Conservation (phyloP, 2,329 filamentous ascomycete species). For the Orbilia javanica region DNA sequence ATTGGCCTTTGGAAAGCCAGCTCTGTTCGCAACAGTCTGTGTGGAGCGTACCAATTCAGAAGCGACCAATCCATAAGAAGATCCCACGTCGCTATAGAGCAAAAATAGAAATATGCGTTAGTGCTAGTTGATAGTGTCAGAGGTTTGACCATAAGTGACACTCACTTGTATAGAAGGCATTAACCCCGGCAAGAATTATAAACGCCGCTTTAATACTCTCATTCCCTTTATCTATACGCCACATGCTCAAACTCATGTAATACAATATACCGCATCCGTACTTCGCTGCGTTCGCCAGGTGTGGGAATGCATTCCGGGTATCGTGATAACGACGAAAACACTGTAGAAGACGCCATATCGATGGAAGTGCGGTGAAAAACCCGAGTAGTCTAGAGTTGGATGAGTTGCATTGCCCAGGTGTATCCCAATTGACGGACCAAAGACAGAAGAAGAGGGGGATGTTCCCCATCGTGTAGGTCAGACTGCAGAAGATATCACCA, state of each 20-base stretch:
- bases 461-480: slow-evolving; percentile 91
- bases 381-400: slow-evolving; percentile 84
- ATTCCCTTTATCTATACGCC: slow-evolving; percentile 76
- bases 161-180: slow-evolving; percentile 83
- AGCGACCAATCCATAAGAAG: slow-evolving; percentile 95
- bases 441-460: slow-evolving; percentile 94
- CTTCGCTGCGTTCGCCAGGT: slow-evolving; percentile 92
- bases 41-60: slow-evolving; percentile 79
- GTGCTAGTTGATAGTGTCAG: neutral
- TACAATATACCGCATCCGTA: slow-evolving; percentile 86
- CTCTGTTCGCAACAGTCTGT: slow-evolving; percentile 79
- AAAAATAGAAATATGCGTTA: slow-evolving; percentile 17
- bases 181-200: slow-evolving; percentile 82
- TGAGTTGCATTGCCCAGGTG: slow-evolving; percentile 84
- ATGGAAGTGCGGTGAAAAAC: slow-evolving; percentile 84
- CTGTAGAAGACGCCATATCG: slow-evolving; percentile 90
- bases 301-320: slow-evolving; percentile 87
- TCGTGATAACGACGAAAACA: slow-evolving; percentile 91
- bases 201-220: slow-evolving; percentile 76
- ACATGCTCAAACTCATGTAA: slow-evolving; percentile 83
- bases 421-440: slow-evolving; percentile 81
- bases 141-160: slow-evolving; percentile 47
- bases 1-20: slow-evolving; percentile 82
- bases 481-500: slow-evolving; percentile 96
- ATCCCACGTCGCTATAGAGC: slow-evolving; percentile 80